These are phyloP conservation scores for Acanthamoeba sp. DNA, from an alignment of 208 protist species.

Conservation along the genomic window DNA sequence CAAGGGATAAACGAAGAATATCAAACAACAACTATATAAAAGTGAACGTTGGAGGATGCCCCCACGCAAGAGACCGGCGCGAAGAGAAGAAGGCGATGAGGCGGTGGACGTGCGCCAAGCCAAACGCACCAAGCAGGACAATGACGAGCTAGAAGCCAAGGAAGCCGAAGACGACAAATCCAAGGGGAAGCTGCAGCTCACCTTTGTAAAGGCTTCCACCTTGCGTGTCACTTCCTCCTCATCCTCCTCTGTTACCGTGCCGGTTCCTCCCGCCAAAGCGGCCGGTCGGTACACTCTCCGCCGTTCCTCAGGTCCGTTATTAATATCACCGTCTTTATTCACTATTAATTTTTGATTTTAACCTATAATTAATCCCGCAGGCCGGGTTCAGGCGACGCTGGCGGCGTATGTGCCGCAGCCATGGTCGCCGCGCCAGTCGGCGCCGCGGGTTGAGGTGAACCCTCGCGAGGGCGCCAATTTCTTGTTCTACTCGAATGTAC, in stretches of 20 bases:
- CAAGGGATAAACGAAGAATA: too few relatives aligned
- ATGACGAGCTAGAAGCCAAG: background rate
- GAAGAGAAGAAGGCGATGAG: background rate
- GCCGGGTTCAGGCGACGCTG: background rate
- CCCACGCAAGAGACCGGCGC: background rate
- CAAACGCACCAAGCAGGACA: background rate
- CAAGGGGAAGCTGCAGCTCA: background rate
- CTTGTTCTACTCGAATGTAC: slow-evolving; percentile 52
- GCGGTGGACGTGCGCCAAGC: background rate
- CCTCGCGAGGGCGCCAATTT: slow-evolving; percentile 31
- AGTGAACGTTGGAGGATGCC: background rate
- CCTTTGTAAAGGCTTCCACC: background rate
- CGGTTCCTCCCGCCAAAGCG: too few relatives aligned
- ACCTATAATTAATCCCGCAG: background rate
- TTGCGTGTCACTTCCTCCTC: background rate
- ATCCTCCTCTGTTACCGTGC: background rate
- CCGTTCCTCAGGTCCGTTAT: slow-evolving; percentile 4
- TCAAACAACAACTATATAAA: background rate
- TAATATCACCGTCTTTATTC: background rate
- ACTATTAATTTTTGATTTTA: background rate
- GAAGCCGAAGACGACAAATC: slow-evolving; percentile 31
- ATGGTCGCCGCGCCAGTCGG: background rate
- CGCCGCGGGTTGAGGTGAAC: slow-evolving; percentile 32
- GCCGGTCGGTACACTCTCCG: background rate
- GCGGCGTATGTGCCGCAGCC: slow-evolving; percentile 28